phyloP scores from a whole-genome alignment of 805 yeast species.

The Soucietia sequanensis region DNA sequence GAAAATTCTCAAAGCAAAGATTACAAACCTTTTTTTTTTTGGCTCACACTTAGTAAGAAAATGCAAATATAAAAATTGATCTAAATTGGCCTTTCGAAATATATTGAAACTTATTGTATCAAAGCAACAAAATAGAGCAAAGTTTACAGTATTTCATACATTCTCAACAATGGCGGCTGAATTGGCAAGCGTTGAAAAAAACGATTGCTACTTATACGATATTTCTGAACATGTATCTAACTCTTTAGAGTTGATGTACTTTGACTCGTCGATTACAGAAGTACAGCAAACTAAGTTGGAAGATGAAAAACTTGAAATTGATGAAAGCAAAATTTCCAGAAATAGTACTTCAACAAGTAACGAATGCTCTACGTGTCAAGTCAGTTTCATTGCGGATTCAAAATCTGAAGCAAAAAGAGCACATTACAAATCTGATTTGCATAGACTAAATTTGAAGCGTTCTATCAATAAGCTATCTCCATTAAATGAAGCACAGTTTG shows the following conservation, averaged over 20 bases:
- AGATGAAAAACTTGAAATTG: too few relatives aligned
- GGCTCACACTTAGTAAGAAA: too few relatives aligned
- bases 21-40: too few relatives aligned
- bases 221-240: constrained; percentile 38
- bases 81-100: too few relatives aligned
- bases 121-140: too few relatives aligned
- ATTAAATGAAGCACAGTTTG: constrained; percentile 58
- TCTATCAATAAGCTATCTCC: constrained; percentile 42
- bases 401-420: constrained; percentile 15
- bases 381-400: constrained; percentile 4
- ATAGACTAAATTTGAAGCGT: constrained; percentile 60
- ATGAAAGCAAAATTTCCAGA: too few relatives aligned
- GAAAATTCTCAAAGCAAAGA: too few relatives aligned
- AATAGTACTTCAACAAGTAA: constrained; percentile 1
- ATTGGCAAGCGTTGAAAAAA: constrained; percentile 3
- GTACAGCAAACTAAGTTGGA: constrained; percentile 25
- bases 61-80: too few relatives aligned
- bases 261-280: constrained; percentile 49
- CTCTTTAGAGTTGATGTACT: constrained; percentile 52
- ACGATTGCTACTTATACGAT: constrained; percentile 50
- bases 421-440: constrained; percentile 60
- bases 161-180: constrained; percentile 1
- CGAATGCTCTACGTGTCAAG: constrained; percentile 17
- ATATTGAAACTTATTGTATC: too few relatives aligned
- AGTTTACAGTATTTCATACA: too few relatives aligned